Evolutionary conservation across 2,329 filamentous ascomycete species (phyloP).

Genomic region (Arthrobotrys pseudoclavata): DNA sequence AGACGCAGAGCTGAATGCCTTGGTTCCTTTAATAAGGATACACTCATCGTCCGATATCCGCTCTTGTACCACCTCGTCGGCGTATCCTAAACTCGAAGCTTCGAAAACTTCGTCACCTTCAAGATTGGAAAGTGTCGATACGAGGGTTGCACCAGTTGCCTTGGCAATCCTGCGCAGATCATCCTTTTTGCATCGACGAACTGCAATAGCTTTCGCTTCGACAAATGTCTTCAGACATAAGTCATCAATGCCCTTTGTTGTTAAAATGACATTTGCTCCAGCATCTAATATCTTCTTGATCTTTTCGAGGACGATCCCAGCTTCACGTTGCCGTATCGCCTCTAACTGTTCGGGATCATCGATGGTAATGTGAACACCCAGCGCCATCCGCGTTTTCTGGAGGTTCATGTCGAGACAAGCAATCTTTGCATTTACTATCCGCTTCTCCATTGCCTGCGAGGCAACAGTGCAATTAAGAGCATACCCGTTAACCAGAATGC

Average conservation of each 20-base stretch:
- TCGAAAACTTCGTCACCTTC: slow-evolving; percentile 99
- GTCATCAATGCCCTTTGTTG: slow-evolving; percentile 98
- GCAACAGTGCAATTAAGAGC: slow-evolving; percentile 98
- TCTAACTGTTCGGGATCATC: slow-evolving; percentile 97
- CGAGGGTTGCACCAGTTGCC: slow-evolving; percentile 91
- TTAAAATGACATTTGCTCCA: slow-evolving; percentile 94
- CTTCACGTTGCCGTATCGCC: slow-evolving; percentile 93
- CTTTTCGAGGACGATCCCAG: slow-evolving; percentile 91
- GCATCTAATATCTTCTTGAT: slow-evolving; percentile 98
- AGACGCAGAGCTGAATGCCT: slow-evolving; percentile 91
- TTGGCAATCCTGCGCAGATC: slow-evolving; percentile 95
- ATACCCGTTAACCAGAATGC: slow-evolving; percentile 92
- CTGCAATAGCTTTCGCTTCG: slow-evolving; percentile 94
- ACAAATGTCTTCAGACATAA: slow-evolving; percentile 93
- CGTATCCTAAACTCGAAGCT: slow-evolving; percentile 85
- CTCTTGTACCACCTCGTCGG: slow-evolving; percentile 97
- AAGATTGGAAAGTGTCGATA: slow-evolving; percentile 93
- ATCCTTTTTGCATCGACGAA: slow-evolving; percentile 98
- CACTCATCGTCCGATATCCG: slow-evolving; percentile 99
- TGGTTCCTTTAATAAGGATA: slow-evolving; percentile 95
- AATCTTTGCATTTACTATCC: slow-evolving; percentile 94
- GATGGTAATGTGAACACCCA: slow-evolving; percentile 97
- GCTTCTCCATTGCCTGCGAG: slow-evolving; percentile 96
- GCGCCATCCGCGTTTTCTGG: slow-evolving; percentile 99
- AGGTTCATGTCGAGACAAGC: slow-evolving; percentile 97